Percentiles rank a stretch among this genome's conserved stretches.
Conservation (phyloP, 257 asterid genomes). For the Solanum phureja region DNA sequence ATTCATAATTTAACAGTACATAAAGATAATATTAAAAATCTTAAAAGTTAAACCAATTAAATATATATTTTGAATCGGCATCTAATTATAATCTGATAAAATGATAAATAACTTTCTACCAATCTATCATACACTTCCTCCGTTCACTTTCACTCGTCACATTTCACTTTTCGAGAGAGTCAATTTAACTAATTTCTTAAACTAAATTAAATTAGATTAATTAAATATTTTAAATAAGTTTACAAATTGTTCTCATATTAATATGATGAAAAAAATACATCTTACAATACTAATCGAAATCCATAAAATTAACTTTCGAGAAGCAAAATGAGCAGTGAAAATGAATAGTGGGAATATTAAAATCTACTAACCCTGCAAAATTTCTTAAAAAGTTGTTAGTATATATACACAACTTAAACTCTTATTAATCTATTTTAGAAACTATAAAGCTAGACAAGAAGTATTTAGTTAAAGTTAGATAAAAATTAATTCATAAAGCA, state of each 20-base stretch:
- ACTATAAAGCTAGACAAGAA: neutral
- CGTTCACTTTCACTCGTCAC: neutral
- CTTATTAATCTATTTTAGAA: neutral
- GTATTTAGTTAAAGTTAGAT: neutral
- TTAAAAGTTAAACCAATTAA: too few species aligned
- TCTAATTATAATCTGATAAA: neutral
- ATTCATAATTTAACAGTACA: too few species aligned
- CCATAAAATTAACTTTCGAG: neutral
- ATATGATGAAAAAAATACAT: neutral
- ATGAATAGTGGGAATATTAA: too few species aligned
- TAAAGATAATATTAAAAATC: neutral
- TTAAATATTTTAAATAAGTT: neutral
- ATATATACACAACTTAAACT: neutral
- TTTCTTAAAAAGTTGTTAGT: too few species aligned
- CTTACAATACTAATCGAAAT: accelerated
- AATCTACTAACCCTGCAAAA: too few species aligned
- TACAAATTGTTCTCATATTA: neutral
- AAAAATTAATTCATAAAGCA: neutral
- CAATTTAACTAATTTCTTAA: neutral
- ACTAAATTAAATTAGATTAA: neutral
- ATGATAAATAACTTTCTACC: neutral
- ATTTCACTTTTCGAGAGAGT: neutral
- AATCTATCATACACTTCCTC: neutral
- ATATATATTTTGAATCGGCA: neutral
- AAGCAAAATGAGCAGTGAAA: neutral